phyloP scores from a whole-genome alignment of 371 early-diverging fungal genomes.

The Mortierella sp. region DNA sequence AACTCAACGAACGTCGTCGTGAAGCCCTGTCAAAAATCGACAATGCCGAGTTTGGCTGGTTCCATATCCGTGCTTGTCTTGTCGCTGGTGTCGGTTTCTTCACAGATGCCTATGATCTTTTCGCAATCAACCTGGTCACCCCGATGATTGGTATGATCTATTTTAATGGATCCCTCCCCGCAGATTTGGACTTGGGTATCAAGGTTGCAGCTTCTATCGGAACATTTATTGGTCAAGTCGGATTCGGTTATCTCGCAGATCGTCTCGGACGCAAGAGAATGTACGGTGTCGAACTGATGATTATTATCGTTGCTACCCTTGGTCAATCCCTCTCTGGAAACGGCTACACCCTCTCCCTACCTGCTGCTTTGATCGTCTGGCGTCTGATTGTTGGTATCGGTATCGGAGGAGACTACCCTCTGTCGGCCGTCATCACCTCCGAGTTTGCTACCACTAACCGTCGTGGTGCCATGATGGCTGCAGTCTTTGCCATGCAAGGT shows the following conservation, averaged over 20 bases:
- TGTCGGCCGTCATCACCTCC: conserved; percentile 87
- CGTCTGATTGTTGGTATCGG: conserved; percentile 88
- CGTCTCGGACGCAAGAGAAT: conserved; percentile 85
- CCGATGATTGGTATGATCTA: conserved; percentile 85
- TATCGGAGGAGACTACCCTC: conserved; percentile 89
- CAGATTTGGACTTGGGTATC: conserved; percentile 74
- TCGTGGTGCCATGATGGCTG: conserved; percentile 79
- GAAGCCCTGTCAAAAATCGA: conserved; percentile 59
- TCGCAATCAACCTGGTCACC: conserved; percentile 83
- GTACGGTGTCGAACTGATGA: conserved; percentile 88
- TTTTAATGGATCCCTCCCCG: conserved; percentile 64
- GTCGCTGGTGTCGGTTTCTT: conserved; percentile 90
- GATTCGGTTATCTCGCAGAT: conserved; percentile 89
- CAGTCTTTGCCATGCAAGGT: conserved; percentile 95
- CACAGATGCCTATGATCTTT: conserved; percentile 91
- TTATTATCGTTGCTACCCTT: conserved; percentile 82
- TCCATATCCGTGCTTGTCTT: conserved; percentile 83
- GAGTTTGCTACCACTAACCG: conserved; percentile 85
- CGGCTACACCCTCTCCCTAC: conserved; percentile 67
- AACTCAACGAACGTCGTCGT: conserved; percentile 54
- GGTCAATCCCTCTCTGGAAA: conserved; percentile 82
- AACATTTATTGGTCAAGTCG: conserved; percentile 85
- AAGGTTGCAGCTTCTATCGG: conserved; percentile 87
- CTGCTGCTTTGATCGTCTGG: conserved; percentile 83
- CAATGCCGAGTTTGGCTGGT: conserved; percentile 73